A percentile compares a stretch with the other conserved stretches of the same genome.
These are phyloP conservation scores for Coleophoma crateriformis DNA, from an alignment of 2,329 filamentous ascomycete genomes.

Conservation along the genomic window DNA sequence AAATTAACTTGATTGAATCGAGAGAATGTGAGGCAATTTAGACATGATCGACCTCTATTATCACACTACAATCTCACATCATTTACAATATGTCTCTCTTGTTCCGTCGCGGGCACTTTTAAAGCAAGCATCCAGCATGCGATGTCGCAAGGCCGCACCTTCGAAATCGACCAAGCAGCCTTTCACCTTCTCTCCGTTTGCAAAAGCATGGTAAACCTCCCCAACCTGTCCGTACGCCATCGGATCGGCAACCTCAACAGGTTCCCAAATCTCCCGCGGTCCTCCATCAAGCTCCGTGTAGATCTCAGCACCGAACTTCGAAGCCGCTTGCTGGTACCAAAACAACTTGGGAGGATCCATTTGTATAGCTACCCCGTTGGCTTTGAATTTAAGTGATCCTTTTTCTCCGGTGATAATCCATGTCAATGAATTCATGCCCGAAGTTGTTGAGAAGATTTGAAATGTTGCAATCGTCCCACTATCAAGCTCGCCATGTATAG, in stretches of 20 bases:
- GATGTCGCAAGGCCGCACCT: neutral
- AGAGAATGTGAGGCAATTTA: too few relatives aligned
- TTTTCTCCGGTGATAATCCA: neutral
- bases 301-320: neutral
- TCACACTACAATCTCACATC: neutral
- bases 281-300: neutral
- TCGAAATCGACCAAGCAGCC: neutral
- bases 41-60: too few relatives aligned
- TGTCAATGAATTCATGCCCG: neutral
- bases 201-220: neutral
- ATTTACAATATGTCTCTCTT: neutral
- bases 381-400: neutral
- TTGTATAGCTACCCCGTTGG: neutral
- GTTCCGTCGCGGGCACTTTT: neutral
- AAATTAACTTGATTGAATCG: too few relatives aligned
- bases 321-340: neutral
- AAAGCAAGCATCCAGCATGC: neutral
- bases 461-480: neutral
- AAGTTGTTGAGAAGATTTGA: neutral
- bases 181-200: neutral
- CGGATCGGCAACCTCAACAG: neutral
- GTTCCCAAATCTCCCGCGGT: neutral
- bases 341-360: neutral
- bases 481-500: neutral
- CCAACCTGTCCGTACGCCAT: neutral